Conservation (phyloP, 2,329 filamentous ascomycete genomes). For the Aspergillus thermomutatus region DNA sequence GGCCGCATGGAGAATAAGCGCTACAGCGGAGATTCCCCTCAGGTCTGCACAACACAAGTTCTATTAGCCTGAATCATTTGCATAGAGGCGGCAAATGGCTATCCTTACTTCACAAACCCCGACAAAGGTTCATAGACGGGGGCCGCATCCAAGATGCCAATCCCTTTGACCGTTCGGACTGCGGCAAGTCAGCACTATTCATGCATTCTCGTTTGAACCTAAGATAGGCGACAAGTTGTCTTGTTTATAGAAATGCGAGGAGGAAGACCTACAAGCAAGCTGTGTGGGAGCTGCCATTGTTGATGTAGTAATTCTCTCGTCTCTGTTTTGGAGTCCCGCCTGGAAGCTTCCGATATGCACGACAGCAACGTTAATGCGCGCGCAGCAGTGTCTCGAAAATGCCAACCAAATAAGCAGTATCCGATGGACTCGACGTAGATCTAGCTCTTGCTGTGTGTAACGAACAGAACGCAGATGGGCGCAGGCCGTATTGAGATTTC, state of each 20-base stretch:
- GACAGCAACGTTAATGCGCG: neutral
- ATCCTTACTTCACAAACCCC: conserved; percentile 62
- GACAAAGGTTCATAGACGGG: conserved; percentile 81
- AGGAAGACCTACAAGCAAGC: conserved; percentile 68
- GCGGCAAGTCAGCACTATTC: conserved; percentile 27
- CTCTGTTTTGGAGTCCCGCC: conserved; percentile 2
- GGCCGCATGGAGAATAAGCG: conserved; percentile 91
- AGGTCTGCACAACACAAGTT: conserved; percentile 54
- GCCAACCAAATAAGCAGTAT: neutral
- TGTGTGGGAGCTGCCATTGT: conserved; percentile 84
- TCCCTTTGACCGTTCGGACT: conserved; percentile 93
- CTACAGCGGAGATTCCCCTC: conserved; percentile 94
- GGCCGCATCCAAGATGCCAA: conserved; percentile 88
- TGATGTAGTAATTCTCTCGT: conserved; percentile 13
- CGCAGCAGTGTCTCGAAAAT: neutral
- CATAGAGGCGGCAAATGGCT: neutral
- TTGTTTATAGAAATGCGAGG: neutral
- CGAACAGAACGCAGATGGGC: neutral
- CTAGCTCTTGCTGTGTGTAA: neutral
- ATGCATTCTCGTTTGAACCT: neutral
- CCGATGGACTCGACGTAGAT: neutral
- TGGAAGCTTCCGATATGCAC: neutral
- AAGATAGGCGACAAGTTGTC: neutral
- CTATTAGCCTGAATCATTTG: conserved; percentile 11
- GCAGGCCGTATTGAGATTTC: neutral